Percentiles rank a stretch among this genome's conserved stretches.
These are phyloP conservation scores for Cryptococcus sp. DNA, from an alignment of 1,284 basidiomycete species.

Conservation along the genomic window DNA sequence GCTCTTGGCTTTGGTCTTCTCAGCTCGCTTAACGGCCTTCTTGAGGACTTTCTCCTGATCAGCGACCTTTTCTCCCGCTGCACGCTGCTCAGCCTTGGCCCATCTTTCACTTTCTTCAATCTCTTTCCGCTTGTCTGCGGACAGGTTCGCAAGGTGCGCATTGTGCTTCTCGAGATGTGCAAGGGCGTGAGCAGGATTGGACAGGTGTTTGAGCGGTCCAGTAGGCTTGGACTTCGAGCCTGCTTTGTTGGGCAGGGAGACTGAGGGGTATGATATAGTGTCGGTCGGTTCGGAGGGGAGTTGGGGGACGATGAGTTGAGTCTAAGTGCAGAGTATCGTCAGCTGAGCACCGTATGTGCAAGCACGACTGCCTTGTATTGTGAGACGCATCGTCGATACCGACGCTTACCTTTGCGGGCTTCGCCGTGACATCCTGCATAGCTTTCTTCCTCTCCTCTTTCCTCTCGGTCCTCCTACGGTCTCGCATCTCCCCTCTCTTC, in stretches of 20 bases:
- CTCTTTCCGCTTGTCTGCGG: conserved; percentile 75
- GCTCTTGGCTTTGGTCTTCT: conserved; percentile 80
- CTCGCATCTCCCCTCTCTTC: conserved; percentile 76
- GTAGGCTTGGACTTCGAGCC: conserved; percentile 60
- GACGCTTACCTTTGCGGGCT: conserved; percentile 42
- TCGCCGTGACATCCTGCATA: conserved; percentile 52
- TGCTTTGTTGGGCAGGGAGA: conserved; percentile 57
- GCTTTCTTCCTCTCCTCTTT: conserved; percentile 71
- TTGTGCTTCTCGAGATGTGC: conserved; percentile 73
- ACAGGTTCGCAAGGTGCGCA: conserved; percentile 68
- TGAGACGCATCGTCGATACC: conserved; percentile 12
- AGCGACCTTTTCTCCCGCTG: conserved; percentile 82
- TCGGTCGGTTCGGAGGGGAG: conserved; percentile 40
- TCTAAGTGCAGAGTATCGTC: conserved; percentile 54
- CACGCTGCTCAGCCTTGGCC: conserved; percentile 79
- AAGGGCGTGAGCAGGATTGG: conserved; percentile 81
- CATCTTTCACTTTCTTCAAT: conserved; percentile 78
- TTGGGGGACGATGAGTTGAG: conserved; percentile 67
- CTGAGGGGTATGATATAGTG: conserved; percentile 68
- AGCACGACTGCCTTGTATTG: background rate
- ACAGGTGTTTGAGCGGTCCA: conserved; percentile 55
- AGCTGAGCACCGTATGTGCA: background rate
- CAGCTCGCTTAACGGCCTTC: conserved; percentile 85
- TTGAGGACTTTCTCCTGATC: conserved; percentile 80
- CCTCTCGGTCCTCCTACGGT: conserved; percentile 77